A percentile compares a stretch with the other conserved stretches of the same genome.
Evolutionary conservation across 2,329 filamentous ascomycete genomes (phyloP).

Genomic region (Daldinia sp.): DNA sequence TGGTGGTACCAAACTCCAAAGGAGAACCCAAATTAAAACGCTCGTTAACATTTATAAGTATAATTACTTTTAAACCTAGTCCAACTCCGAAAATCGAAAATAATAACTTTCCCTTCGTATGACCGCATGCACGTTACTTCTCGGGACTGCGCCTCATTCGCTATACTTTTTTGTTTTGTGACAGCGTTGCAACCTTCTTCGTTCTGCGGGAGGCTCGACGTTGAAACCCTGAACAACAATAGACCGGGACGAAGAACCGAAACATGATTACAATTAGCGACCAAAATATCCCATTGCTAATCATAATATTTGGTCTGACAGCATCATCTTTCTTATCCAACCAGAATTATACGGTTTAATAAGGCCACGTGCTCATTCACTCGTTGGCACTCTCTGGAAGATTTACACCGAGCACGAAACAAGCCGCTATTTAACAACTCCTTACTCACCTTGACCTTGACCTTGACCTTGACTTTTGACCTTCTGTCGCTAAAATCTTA

Average conservation of each 20-base stretch:
- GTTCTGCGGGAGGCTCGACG: conserved; percentile 7
- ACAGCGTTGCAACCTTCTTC: conserved; percentile 23
- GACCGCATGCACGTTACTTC: conserved; percentile 25
- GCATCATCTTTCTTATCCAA: conserved; percentile 21
- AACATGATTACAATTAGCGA: conserved; percentile 33
- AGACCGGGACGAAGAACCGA: conserved; percentile 4
- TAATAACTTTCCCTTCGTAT: conserved; percentile 28
- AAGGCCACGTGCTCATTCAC: conserved; percentile 31
- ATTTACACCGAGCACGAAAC: conserved; percentile 20
- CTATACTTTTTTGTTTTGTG: conserved; percentile 13
- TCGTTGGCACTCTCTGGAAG: conserved; percentile 16
- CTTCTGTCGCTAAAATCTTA: conserved; percentile 6
- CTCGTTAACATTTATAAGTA: conserved; percentile 26
- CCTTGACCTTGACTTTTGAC: background rate
- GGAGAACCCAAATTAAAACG: conserved; percentile 34
- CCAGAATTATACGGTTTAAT: conserved; percentile 11
- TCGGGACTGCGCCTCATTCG: conserved; percentile 16
- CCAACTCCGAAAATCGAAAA: conserved; percentile 14
- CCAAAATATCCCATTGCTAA: conserved; percentile 26
- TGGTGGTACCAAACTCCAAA: conserved; percentile 27
- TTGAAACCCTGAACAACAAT: conserved; percentile 16
- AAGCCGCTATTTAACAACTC: background rate
- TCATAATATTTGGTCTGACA: conserved; percentile 44
- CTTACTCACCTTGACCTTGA: background rate
- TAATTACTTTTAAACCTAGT: conserved; percentile 11